A percentile compares a stretch with the other conserved stretches of the same genome.
These are phyloP conservation scores for Leccinum boreale DNA, from an alignment of 768 basidiomycete species.

Conservation along the genomic window DNA sequence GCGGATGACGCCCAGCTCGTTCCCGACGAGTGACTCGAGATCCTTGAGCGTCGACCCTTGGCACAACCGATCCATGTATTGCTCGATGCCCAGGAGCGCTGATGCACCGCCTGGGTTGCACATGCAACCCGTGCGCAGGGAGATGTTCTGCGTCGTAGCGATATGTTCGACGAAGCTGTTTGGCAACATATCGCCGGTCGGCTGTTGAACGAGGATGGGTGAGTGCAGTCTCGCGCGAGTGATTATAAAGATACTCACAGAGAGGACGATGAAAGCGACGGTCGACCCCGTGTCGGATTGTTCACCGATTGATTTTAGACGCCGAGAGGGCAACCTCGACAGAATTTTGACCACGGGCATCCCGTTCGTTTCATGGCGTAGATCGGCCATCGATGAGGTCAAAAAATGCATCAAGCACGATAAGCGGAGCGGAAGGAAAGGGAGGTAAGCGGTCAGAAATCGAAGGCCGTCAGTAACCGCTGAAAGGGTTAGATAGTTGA, in stretches of 20 bases:
- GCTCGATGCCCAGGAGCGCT: constrained; percentile 61
- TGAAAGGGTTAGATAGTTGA: constrained; percentile 75
- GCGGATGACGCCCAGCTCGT: constrained; percentile 71
- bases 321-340: constrained; percentile 55
- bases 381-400: constrained; percentile 47
- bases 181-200: constrained; percentile 62
- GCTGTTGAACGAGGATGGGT: constrained; percentile 35
- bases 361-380: constrained; percentile 61
- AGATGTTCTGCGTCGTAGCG: constrained; percentile 61
- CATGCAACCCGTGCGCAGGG: constrained; percentile 82
- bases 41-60: constrained; percentile 58
- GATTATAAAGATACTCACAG: constrained; percentile 39
- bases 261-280: constrained; percentile 59
- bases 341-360: constrained; percentile 65
- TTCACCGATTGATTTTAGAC: constrained; percentile 56
- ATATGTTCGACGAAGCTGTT: constrained; percentile 73
- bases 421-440: constrained; percentile 74
- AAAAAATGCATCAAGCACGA: constrained; percentile 66
- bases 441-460: constrained; percentile 74
- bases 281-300: constrained; percentile 64
- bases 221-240: neutral
- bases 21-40: constrained; percentile 58
- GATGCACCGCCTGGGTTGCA: constrained; percentile 85
- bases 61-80: constrained; percentile 60
- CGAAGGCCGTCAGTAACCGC: constrained; percentile 78